Percentiles rank a stretch among this genome's conserved stretches.
Evolutionary conservation across 208 protist genomes (phyloP).

Genomic region (Acanthamoeba sp.): DNA sequence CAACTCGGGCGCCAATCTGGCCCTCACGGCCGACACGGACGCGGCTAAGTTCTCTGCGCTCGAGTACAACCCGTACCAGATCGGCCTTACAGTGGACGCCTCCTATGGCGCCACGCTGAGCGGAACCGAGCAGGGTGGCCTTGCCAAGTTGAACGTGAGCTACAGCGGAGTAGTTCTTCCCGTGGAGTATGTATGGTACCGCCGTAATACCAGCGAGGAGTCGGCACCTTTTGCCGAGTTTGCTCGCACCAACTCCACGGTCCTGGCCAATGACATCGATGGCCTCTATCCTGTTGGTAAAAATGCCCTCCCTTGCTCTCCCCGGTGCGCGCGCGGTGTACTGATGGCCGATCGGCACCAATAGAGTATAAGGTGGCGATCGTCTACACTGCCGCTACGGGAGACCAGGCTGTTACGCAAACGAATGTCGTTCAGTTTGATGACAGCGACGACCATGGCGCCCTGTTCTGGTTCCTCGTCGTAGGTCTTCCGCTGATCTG

Average conservation of each 20-base stretch:
- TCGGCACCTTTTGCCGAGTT: neutral
- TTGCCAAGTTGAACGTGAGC: neutral
- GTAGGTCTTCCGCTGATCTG: slow-evolving; percentile 21
- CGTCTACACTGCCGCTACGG: neutral
- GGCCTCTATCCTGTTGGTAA: neutral
- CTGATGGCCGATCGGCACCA: neutral
- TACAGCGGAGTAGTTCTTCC: neutral
- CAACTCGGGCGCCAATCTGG: slow-evolving; percentile 17
- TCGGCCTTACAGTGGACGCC: neutral
- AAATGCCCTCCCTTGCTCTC: neutral
- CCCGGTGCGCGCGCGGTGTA: too few species aligned
- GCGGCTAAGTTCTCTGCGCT: neutral
- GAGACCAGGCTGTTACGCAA: slow-evolving; percentile 7
- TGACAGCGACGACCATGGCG: neutral
- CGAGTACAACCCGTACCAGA: slow-evolving; percentile 33
- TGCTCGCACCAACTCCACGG: slow-evolving; percentile 4
- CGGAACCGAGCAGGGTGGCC: neutral
- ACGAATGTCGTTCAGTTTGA: slow-evolving; percentile 43
- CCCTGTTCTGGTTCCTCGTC: slow-evolving; percentile 35
- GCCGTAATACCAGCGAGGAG: slow-evolving; percentile 5
- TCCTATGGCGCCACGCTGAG: neutral
- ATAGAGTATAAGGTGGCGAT: slow-evolving; percentile 34
- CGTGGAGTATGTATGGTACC: slow-evolving; percentile 39
- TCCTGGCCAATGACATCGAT: neutral
- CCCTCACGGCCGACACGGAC: neutral